Evolutionary conservation across 2,329 filamentous ascomycete species (phyloP), one percentile per base, ranked within the genome.

Genomic region (Talaromyces albobiverticillius): DNA sequence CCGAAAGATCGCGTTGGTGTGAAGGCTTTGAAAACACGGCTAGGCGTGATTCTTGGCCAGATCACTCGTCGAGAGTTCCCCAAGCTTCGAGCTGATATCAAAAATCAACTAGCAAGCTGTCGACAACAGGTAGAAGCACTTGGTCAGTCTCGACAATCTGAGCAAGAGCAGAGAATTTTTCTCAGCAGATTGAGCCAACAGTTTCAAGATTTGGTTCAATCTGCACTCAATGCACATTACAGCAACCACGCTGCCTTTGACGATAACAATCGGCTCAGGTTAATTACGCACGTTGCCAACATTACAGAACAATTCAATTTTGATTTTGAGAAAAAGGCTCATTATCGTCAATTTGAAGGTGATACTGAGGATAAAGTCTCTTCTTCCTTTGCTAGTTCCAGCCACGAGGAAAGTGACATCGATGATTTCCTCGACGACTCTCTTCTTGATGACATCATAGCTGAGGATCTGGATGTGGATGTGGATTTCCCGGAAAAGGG

Each of bases 51-150:
- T 0, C 68, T 80, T 1, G 69, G 68, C 2, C 61, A 64, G 4
- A 70, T 77, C 51, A 71, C 77, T 2, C 71, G 71, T n/a, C 67
- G 68, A 3, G 73, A 77, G 54, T 80, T 80, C 57, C 75, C 76
- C 3, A 68, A 70, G 54, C 72, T 78, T 3, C 67, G 71, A 56
- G 36, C 54, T 3, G 75, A 79, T 45, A 70, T 73, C 49, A 61
- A 60, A 23, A 64, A 63, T n/a, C 59, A 63, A 18, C 60, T 75
- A 11, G 62, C 62, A 3, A 60, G 58, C 3, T 62, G 59, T 20
- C 62, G 64, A 52, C 41, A 58, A 1, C 49, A 60, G 1, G 61
- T 78, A 5, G 48, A 63, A 7, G 51, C 46, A 0, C 63, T 78
- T 5, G 73, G 75, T 3, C 57, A 61, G 2, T 62, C 67, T 16